Percentiles rank a stretch among this genome's conserved stretches.
phyloP scores from a whole-genome alignment of 306 rosid genomes.

The Dryas octopetala region DNA sequence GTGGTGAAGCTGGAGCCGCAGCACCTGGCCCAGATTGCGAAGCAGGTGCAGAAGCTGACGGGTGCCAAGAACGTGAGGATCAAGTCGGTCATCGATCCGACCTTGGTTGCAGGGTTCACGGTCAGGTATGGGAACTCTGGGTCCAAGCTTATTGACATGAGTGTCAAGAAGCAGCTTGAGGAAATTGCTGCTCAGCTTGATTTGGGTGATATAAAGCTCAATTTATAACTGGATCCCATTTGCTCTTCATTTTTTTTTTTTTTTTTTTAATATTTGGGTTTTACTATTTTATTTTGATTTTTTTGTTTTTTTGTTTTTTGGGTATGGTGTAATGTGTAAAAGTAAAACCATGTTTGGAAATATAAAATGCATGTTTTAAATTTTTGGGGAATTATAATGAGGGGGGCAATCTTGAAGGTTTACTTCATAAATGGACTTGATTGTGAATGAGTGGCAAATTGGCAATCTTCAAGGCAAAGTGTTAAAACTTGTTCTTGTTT shows the following conservation, averaged over 20 bases:
- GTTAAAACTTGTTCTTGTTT: no score
- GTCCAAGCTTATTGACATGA: slow-evolving; percentile 84
- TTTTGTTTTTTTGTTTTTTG: background rate
- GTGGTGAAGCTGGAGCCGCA: slow-evolving; percentile 83
- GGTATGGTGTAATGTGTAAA: background rate
- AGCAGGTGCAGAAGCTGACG: slow-evolving; percentile 91
- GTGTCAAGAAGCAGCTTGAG: slow-evolving; percentile 88
- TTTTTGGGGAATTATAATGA: background rate
- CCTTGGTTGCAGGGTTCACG: slow-evolving; percentile 84
- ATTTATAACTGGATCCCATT: slow-evolving; percentile 22
- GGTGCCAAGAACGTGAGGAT: slow-evolving; percentile 85
- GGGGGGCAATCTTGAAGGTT: no score
- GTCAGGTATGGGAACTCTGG: slow-evolving; percentile 72
- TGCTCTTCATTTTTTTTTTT: background rate
- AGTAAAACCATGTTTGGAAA: background rate
- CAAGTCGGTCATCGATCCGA: slow-evolving; percentile 65
- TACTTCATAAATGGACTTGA: no score
- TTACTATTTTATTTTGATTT: background rate
- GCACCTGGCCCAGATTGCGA: slow-evolving; percentile 90
- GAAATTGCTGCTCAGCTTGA: slow-evolving; percentile 88
- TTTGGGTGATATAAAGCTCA: slow-evolving; percentile 59
- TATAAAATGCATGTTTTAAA: background rate
- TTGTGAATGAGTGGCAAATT: no score
- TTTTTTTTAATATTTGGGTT: background rate
- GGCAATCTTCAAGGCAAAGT: no score